Evolutionary conservation across 108 stramenopile species (phyloP).

Genomic region (Skeletonema grethae): DNA sequence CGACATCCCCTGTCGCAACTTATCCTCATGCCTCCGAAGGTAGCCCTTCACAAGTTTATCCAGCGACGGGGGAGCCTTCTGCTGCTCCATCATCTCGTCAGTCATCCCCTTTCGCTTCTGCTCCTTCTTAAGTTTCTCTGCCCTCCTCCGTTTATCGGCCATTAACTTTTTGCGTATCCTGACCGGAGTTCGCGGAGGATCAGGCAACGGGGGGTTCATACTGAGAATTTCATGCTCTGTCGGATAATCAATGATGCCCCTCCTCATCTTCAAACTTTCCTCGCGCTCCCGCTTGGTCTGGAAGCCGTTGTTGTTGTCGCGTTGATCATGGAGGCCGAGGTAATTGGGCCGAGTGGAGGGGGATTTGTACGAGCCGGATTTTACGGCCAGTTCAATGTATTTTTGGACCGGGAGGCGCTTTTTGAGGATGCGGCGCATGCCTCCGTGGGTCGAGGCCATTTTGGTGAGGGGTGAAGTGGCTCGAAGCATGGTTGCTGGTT

Average conservation of each 20-base stretch:
- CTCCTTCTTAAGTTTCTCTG: slow-evolving; percentile 21
- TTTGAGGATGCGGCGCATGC: slow-evolving; percentile 56
- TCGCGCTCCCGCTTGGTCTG: slow-evolving; percentile 28
- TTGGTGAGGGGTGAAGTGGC: slow-evolving; percentile 29
- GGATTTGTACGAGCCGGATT: slow-evolving; percentile 52
- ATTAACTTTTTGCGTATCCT: slow-evolving; percentile 29
- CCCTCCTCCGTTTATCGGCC: slow-evolving; percentile 26
- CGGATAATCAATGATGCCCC: slow-evolving; percentile 72
- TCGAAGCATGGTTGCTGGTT: slow-evolving; percentile 37
- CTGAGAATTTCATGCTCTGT: slow-evolving; percentile 75
- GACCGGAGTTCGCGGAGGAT: slow-evolving; percentile 59
- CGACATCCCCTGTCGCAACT: slow-evolving; percentile 15
- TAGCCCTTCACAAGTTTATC: slow-evolving; percentile 67
- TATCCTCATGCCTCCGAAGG: slow-evolving; percentile 51
- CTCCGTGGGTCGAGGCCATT: slow-evolving; percentile 51
- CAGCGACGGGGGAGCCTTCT: slow-evolving; percentile 28
- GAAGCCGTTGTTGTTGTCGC: slow-evolving; percentile 5
- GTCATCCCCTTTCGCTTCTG: slow-evolving; percentile 6
- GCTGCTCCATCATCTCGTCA: slow-evolving; percentile 18
- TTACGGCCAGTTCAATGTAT: slow-evolving; percentile 55
- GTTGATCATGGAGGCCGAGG: slow-evolving; percentile 41
- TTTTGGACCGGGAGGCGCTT: slow-evolving; percentile 40
- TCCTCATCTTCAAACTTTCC: slow-evolving; percentile 32
- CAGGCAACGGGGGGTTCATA: slow-evolving; percentile 76
- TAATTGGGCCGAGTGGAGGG: slow-evolving; percentile 49